Evolutionary conservation across 1,139 yeast genomes (phyloP).

Genomic region (Pichia sp.): DNA sequence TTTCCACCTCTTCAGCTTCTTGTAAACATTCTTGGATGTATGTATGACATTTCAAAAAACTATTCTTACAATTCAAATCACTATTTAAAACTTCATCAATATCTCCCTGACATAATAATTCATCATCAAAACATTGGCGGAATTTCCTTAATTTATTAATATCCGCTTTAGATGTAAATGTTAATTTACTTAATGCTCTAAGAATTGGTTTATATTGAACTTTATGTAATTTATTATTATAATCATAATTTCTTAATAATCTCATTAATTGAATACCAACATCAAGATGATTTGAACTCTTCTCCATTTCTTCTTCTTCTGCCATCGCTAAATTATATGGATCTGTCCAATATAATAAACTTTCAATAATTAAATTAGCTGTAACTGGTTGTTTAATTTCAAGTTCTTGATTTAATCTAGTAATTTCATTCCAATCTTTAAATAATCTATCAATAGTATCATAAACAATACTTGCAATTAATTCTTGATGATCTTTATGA

Average conservation of each 20-base stretch:
- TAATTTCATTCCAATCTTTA: slow-evolving; percentile 36
- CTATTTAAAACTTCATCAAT: slow-evolving; percentile 22
- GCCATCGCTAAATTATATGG: slow-evolving; percentile 61
- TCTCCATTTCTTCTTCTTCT: slow-evolving; percentile 35
- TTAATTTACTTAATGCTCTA: slow-evolving; percentile 46
- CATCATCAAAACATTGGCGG: slow-evolving; percentile 18
- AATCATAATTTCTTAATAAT: slow-evolving; percentile 33
- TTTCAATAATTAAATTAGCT: slow-evolving; percentile 64
- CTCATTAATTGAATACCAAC: slow-evolving; percentile 54
- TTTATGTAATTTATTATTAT: slow-evolving; percentile 27
- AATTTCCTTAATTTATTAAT: slow-evolving; percentile 25
- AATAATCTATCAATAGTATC: slow-evolving; percentile 61
- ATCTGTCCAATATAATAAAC: slow-evolving; percentile 81
- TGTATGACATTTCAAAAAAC: slow-evolving; percentile 20
- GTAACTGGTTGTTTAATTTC: slow-evolving; percentile 33
- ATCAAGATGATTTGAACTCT: slow-evolving; percentile 49
- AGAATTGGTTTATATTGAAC: slow-evolving; percentile 52
- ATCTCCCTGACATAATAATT: slow-evolving; percentile 26
- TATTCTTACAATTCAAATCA: slow-evolving; percentile 20
- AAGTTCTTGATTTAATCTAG: slow-evolving; percentile 23
- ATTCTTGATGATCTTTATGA: slow-evolving; percentile 64
- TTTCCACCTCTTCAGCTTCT: slow-evolving; percentile 20
- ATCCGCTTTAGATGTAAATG: slow-evolving; percentile 32
- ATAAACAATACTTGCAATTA: slow-evolving; percentile 58
- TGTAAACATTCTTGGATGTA: slow-evolving; percentile 23